A percentile compares a stretch with the other conserved stretches of the same genome.
phyloP scores from a whole-genome alignment of 176 grass and related monocot genomes.

The Ampelocalamus luodianensis region DNA sequence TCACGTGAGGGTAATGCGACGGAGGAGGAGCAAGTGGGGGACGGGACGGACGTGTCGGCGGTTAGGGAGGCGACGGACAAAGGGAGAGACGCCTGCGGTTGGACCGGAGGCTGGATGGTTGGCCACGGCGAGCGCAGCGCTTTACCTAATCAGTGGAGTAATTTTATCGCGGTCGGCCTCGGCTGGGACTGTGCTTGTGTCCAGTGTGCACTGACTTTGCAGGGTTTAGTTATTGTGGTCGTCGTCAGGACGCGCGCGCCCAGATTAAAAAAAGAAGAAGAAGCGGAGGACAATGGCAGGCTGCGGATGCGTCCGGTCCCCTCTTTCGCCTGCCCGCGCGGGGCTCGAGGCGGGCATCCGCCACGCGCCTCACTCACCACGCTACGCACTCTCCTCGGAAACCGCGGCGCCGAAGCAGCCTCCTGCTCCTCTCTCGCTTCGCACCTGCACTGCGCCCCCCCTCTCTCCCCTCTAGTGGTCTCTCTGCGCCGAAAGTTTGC shows the following conservation, averaged over 20 bases:
- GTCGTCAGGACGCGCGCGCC: background rate
- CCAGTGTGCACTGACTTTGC: background rate
- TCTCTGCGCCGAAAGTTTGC: constrained; percentile 23
- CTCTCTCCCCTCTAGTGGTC: background rate
- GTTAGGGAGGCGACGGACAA: constrained; percentile 15
- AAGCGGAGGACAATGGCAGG: background rate
- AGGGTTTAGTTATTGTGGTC: constrained; percentile 59
- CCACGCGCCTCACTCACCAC: background rate
- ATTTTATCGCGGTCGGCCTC: background rate
- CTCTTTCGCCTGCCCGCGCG: constrained; percentile 41
- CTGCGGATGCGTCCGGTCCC: constrained; percentile 34
- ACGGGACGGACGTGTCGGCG: constrained; percentile 46
- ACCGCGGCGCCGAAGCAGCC: constrained; percentile 1
- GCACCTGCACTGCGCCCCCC: background rate
- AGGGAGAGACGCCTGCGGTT: background rate
- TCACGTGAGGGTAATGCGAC: constrained; percentile 7
- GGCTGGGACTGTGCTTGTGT: background rate
- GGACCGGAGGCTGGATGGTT: background rate
- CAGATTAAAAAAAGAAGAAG: background rate
- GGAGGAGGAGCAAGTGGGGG: background rate
- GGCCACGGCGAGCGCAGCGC: background rate
- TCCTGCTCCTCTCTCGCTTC: background rate
- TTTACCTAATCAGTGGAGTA: background rate
- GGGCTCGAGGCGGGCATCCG: constrained; percentile 46
- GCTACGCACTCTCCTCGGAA: constrained; percentile 8